Evolutionary conservation across 495 filamentous ascomycete species (phyloP).

Genomic region (Penicillium taxi): DNA sequence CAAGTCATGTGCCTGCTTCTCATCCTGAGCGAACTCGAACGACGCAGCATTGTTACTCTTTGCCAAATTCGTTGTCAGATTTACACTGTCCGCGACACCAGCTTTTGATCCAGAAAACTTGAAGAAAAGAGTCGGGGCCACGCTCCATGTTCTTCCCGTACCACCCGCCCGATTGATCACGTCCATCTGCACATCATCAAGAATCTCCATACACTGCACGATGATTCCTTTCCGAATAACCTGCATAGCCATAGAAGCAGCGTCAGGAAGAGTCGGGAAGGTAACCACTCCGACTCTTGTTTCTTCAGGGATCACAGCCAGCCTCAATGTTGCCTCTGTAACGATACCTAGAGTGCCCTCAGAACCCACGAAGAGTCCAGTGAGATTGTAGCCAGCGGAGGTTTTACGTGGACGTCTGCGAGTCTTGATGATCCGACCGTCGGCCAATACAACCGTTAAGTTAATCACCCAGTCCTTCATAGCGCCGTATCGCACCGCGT

Average conservation of each 20-base stretch:
- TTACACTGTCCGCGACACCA: slow-evolving; percentile 64
- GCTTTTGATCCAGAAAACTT: slow-evolving; percentile 45
- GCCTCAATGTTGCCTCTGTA: slow-evolving; percentile 77
- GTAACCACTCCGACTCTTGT: slow-evolving; percentile 78
- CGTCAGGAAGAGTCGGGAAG: slow-evolving; percentile 69
- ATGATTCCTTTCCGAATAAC: slow-evolving; percentile 75
- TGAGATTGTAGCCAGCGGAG: slow-evolving; percentile 82
- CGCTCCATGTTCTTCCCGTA: slow-evolving; percentile 64
- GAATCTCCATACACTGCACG: slow-evolving; percentile 81
- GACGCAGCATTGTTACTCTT: slow-evolving; percentile 46
- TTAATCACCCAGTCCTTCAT: slow-evolving; percentile 95
- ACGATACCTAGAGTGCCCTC: slow-evolving; percentile 88
- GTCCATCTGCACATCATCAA: slow-evolving; percentile 92
- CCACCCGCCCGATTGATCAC: slow-evolving; percentile 77
- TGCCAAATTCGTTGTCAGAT: slow-evolving; percentile 56
- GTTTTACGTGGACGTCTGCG: slow-evolving; percentile 55
- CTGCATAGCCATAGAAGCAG: slow-evolving; percentile 70
- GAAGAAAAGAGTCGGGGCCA: slow-evolving; percentile 78
- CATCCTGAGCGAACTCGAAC: slow-evolving; percentile 70
- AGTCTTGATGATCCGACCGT: slow-evolving; percentile 88
- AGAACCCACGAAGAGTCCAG: slow-evolving; percentile 77
- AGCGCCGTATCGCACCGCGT: slow-evolving; percentile 87
- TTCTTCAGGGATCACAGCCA: slow-evolving; percentile 68
- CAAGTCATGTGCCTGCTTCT: slow-evolving; percentile 58
- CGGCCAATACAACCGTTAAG: slow-evolving; percentile 85